phyloP scores from a whole-genome alignment of 768 basidiomycete genomes.

The Xanthoconium stramineum region DNA sequence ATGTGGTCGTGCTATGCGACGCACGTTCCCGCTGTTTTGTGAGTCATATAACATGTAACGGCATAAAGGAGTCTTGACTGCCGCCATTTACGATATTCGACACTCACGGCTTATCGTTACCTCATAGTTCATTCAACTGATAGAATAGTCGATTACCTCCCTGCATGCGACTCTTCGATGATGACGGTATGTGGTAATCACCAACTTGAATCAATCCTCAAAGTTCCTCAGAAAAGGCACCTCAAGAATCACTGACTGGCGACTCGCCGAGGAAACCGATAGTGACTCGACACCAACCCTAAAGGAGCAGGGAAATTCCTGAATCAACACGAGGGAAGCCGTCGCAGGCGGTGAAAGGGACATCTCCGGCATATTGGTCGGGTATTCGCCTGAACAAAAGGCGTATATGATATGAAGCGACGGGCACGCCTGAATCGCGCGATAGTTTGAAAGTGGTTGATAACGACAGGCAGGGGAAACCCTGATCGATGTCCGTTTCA shows the following conservation, averaged over 20 bases:
- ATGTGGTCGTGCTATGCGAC: not conserved
- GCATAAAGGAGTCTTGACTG: not conserved
- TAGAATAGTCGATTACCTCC: not conserved
- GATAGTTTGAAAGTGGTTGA: not conserved
- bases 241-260: not conserved
- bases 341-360: not conserved
- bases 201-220: not conserved
- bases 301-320: not conserved
- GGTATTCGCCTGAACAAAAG: not conserved
- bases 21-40: not conserved
- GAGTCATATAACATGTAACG: not conserved
- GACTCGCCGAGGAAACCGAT: not conserved
- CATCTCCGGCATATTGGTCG: not conserved
- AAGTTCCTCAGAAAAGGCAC: not conserved
- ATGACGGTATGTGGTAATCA: not conserved
- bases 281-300: not conserved
- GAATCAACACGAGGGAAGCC: no score
- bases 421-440: not conserved
- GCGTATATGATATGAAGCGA: not conserved
- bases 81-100: not conserved
- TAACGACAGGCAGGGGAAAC: not conserved
- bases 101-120: slow-evolving; percentile 1
- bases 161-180: not conserved
- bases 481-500: not conserved
- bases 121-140: not conserved